Evolutionary conservation across 2,329 filamentous ascomycete genomes (phyloP).

Genomic region (Ceratocystis huliohia): DNA sequence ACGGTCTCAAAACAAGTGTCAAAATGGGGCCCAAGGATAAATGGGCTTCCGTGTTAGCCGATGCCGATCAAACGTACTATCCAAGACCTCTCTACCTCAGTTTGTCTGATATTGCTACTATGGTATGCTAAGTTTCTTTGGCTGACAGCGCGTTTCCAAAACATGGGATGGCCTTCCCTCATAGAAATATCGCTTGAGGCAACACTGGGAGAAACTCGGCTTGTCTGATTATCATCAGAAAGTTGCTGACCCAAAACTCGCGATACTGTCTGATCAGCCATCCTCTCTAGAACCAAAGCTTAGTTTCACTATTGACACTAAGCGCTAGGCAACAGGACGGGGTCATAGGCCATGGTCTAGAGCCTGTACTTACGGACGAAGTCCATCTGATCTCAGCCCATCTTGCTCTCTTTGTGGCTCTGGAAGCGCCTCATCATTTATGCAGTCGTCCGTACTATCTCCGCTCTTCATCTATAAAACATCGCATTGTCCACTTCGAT

Average conservation of each 20-base stretch:
- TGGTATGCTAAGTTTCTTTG: background rate
- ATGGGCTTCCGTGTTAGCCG: background rate
- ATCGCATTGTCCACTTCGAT: background rate
- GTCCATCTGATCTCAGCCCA: background rate
- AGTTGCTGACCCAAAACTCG: background rate
- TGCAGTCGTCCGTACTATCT: background rate
- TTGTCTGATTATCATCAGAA: constrained; percentile 1
- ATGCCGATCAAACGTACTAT: background rate
- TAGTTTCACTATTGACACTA: background rate
- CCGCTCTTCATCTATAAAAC: background rate
- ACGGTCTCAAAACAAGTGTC: background rate
- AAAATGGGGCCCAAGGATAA: background rate
- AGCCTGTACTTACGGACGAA: background rate
- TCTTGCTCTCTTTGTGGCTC: background rate
- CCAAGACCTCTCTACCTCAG: background rate
- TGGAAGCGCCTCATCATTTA: background rate
- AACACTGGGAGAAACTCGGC: background rate
- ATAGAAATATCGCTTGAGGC: background rate
- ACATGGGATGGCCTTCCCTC: background rate
- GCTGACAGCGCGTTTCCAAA: background rate
- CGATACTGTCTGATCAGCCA: background rate
- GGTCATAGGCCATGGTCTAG: background rate
- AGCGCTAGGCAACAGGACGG: background rate
- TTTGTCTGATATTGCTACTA: background rate
- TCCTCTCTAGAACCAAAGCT: background rate